Conservation (phyloP, 2,329 filamentous ascomycete species). For the Tolypocladium sp. region DNA sequence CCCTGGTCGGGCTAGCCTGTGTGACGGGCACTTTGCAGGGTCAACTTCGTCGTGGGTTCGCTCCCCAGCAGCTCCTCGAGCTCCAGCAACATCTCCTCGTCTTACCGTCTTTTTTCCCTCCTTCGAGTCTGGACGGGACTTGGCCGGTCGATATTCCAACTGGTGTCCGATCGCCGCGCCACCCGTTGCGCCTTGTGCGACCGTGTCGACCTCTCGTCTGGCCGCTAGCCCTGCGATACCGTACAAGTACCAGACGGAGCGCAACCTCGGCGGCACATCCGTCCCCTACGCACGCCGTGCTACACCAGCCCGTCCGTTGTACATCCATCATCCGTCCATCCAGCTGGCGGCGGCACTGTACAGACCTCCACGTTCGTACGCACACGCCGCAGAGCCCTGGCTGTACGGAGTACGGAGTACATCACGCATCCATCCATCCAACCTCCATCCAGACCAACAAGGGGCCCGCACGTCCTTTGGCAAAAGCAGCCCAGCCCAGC, state of each 20-base stretch:
- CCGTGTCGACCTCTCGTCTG: slow-evolving; percentile 1
- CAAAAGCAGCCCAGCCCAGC: background rate
- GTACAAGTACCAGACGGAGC: background rate
- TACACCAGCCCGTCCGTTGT: slow-evolving; percentile 1
- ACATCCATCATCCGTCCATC: background rate
- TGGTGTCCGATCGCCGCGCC: slow-evolving; percentile 1
- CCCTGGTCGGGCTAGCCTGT: background rate
- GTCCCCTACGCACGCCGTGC: slow-evolving; percentile 1
- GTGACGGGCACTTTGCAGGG: background rate
- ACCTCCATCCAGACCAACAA: background rate
- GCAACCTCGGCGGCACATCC: slow-evolving; percentile 4
- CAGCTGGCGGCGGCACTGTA: background rate
- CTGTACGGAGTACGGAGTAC: background rate
- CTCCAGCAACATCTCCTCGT: background rate
- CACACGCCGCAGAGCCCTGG: slow-evolving; percentile 2
- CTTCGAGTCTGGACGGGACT: background rate
- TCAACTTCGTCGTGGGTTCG: background rate
- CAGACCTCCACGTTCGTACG: background rate
- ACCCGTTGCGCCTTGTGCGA: slow-evolving; percentile 3
- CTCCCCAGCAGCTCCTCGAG: background rate
- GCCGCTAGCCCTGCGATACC: slow-evolving; percentile 1
- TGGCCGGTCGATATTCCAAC: background rate
- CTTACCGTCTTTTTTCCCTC: background rate
- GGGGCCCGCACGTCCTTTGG: background rate
- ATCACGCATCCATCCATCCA: background rate